Conservation (phyloP, 164 flowering plant species). For the Houttuynia cordata region DNA sequence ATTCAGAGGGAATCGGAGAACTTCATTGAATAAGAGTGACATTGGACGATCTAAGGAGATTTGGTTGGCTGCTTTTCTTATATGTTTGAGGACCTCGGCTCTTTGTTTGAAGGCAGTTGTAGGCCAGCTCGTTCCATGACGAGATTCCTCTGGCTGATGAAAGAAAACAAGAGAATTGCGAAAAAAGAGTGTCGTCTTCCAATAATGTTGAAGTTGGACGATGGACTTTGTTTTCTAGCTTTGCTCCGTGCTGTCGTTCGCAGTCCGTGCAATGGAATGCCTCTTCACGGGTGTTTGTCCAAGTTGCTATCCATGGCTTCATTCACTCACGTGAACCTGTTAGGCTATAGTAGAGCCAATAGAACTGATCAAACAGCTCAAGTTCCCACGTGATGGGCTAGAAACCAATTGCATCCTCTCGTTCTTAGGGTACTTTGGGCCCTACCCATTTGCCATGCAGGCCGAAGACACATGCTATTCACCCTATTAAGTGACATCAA, state of each 20-base stretch:
- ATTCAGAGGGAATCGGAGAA: background rate
- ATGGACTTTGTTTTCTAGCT: background rate
- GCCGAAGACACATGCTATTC: too few species aligned
- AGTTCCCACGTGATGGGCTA: background rate
- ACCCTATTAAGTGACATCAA: too few species aligned
- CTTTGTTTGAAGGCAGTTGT: background rate
- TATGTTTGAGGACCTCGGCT: background rate
- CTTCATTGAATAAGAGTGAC: background rate
- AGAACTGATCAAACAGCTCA: background rate
- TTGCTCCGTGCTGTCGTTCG: background rate
- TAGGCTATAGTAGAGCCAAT: background rate
- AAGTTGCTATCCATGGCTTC: background rate
- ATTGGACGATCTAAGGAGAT: background rate
- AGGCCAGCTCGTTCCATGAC: background rate
- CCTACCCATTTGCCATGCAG: too few species aligned
- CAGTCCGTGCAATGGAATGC: background rate
- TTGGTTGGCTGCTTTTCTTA: background rate
- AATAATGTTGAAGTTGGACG: background rate
- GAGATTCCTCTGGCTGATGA: background rate
- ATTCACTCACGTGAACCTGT: background rate
- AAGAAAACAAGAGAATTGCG: background rate
- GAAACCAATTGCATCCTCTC: background rate
- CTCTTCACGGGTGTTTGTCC: background rate
- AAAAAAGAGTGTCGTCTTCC: background rate
- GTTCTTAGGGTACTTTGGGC: background rate